phyloP scores from a whole-genome alignment of 129 eudicot species.

The Flaveria brownii region DNA sequence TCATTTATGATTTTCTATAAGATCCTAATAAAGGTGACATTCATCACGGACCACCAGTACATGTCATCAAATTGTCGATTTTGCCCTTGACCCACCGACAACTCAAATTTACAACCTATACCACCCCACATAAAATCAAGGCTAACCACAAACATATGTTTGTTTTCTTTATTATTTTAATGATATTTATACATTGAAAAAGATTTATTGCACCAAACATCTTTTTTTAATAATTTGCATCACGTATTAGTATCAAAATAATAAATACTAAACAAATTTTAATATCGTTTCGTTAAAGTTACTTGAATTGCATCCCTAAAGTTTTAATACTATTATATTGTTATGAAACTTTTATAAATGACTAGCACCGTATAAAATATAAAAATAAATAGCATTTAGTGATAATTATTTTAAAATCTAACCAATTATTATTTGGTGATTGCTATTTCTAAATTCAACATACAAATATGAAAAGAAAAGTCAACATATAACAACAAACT shows the following conservation, averaged over 20 bases:
- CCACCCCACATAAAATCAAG: conserved; percentile 1
- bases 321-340: too few species aligned
- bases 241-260: not conserved
- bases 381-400: too few species aligned
- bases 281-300: not conserved
- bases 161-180: not conserved
- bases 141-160: not conserved
- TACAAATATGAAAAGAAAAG: too few species aligned
- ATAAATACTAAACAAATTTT: not conserved
- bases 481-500: too few species aligned
- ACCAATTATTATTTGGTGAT: too few species aligned
- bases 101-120: conserved; percentile 10
- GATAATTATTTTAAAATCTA: too few species aligned
- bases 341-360: too few species aligned
- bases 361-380: too few species aligned
- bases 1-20: conserved; percentile 35
- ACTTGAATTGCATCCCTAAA: too few species aligned
- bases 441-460: too few species aligned
- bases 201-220: not conserved
- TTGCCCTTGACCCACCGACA: conserved; percentile 56
- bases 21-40: conserved; percentile 25
- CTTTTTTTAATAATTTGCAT: not conserved
- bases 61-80: conserved; percentile 28
- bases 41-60: conserved; percentile 41
- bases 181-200: not conserved